A percentile compares a stretch with the other conserved stretches of the same genome.
These are phyloP conservation scores for Trifolium dubium DNA, from an alignment of 306 rosid genomes.

Conservation along the genomic window DNA sequence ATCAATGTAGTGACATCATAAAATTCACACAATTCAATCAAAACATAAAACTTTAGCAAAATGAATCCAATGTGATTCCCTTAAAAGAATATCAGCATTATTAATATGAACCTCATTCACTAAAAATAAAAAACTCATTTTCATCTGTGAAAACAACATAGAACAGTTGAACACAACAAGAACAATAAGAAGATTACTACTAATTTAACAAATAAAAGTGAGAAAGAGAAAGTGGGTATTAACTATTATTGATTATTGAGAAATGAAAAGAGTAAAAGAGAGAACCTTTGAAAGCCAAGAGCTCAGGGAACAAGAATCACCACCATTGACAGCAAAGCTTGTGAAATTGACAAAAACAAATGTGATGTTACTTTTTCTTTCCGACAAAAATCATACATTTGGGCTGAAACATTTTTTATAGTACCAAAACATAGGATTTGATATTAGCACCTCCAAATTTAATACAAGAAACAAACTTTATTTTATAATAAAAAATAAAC, in stretches of 20 bases:
- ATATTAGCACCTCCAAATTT: neutral
- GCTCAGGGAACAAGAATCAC: conserved; percentile 12
- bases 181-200: neutral
- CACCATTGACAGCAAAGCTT: neutral
- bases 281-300: conserved; percentile 20
- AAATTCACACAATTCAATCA: conserved; percentile 10
- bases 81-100: neutral
- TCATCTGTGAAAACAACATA: no score
- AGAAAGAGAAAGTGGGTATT: neutral
- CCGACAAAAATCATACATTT: neutral
- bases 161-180: neutral
- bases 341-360: neutral
- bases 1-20: neutral
- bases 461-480: no score
- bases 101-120: neutral
- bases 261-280: neutral
- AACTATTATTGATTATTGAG: neutral
- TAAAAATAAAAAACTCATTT: neutral
- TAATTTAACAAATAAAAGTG: neutral
- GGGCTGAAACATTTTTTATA: neutral
- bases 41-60: neutral
- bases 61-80: neutral
- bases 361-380: no score
- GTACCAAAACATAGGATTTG: neutral
- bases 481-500: no score